Conservation (phyloP, 257 asterid species). For the Penstemon eatonii region DNA sequence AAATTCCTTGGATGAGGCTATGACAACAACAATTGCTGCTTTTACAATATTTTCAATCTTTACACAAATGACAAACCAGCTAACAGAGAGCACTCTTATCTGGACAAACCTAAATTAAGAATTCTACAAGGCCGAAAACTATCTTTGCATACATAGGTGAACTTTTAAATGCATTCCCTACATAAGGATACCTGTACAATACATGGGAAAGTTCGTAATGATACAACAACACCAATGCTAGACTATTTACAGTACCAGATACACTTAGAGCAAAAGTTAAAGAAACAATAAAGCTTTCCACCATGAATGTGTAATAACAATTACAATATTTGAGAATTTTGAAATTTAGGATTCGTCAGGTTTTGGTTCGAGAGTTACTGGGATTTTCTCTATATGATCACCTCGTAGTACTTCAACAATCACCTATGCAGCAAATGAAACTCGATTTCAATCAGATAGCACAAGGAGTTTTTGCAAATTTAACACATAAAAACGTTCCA, state of each 20-base stretch:
- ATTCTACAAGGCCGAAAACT: background rate
- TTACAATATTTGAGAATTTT: constrained; percentile 20
- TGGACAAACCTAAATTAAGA: constrained; percentile 5
- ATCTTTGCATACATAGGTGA: constrained; percentile 9
- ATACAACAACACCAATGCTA: constrained; percentile 12
- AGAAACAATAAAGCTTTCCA: constrained; percentile 20
- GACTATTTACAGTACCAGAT: constrained; percentile 23
- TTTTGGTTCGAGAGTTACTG: constrained; percentile 87
- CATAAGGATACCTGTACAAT: constrained; percentile 22
- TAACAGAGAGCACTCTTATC: background rate
- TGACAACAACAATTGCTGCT: too few species aligned
- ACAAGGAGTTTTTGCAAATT: background rate
- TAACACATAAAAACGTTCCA: background rate
- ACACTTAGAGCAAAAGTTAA: constrained; percentile 13
- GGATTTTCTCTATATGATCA: constrained; percentile 85
- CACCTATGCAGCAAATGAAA: constrained; percentile 46
- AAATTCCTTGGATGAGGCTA: too few species aligned
- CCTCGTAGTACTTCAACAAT: constrained; percentile 91
- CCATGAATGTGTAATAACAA: constrained; percentile 6
- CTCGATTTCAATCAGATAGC: background rate
- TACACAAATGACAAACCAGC: background rate
- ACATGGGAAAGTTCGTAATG: constrained; percentile 18
- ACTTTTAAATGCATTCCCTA: constrained; percentile 16
- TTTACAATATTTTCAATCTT: too few species aligned
- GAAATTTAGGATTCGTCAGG: constrained; percentile 66